Evolutionary conservation across 108 stramenopile genomes (phyloP), one percentile per base, ranked within the genome.

Genomic region (Cyclotella atomus): DNA sequence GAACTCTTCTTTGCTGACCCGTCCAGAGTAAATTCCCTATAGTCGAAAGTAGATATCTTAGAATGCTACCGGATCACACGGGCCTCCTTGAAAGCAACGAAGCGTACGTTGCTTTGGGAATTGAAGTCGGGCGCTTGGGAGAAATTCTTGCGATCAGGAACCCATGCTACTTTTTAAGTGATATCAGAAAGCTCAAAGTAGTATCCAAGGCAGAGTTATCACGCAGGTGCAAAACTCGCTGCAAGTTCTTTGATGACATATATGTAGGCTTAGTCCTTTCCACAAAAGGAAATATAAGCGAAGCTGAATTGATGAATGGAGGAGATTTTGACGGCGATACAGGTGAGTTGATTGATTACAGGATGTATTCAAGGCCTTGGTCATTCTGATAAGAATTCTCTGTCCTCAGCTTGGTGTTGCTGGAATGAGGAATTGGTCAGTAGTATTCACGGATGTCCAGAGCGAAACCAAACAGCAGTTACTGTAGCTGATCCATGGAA

Each of bases 221-320:
- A 14, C 25, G 17, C 12, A 44, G 74, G 41, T 46, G 54, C 23
- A 6, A 17, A 28, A 41, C 23, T 10, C 55, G 69, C 30, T 35
- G 30, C 28, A 30, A 28, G 29, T 81, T 81, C 50, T 81, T 74
- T 33, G 41, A 50, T n/a, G 27, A 21, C 35, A 41, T 75, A 15
- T 43, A n/a, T 34, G 25, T 56, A 44, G 77, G 68, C 9, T 25
- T 81, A 20, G 73, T 81, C 10, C 36, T 81, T 28, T 67, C 71
- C 29, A 81, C 73, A 16, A 75, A 66, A 46, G 80, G 80, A 20
- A n/a, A 59, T 12, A 27, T 12, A 24, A 75, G 80, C 44, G 68
- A 70, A 61, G 80, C 80, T 5, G 80, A 81, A 12, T 55, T 15
- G 59, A 75, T 75, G 74, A 69, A 56, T 55, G 80, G 80, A 24